A percentile compares a stretch with the other conserved stretches of the same genome.
Evolutionary conservation across 805 yeast genomes (phyloP).

Genomic region (Ogataea nonfermentans): DNA sequence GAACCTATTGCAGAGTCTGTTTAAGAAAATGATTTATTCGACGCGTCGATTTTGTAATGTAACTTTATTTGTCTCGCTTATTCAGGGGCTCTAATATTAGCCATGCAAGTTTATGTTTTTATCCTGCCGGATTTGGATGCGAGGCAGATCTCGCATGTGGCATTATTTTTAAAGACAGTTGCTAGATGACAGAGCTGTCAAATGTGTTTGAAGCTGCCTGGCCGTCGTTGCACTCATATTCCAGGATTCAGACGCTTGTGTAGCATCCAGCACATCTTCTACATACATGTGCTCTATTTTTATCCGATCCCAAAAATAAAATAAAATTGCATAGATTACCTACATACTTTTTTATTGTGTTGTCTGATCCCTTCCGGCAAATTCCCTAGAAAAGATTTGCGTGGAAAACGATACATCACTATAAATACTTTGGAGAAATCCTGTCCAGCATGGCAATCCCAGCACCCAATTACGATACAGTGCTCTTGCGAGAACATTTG

Average conservation of each 20-base stretch:
- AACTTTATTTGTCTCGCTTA: neutral
- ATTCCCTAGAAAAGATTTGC: neutral
- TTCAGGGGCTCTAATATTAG: too few relatives aligned
- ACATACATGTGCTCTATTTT: too few relatives aligned
- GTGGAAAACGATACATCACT: neutral
- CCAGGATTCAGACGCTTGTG: too few relatives aligned
- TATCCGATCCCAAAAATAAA: too few relatives aligned
- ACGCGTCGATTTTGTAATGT: slow-evolving; percentile 7
- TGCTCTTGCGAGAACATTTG: slow-evolving; percentile 35
- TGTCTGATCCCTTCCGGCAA: neutral
- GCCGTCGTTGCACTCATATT: too few relatives aligned
- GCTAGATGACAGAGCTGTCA: too few relatives aligned
- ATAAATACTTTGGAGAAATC: neutral
- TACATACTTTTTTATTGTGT: neutral
- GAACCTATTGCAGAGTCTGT: neutral
- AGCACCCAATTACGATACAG: slow-evolving; percentile 32
- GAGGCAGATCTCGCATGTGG: too few relatives aligned
- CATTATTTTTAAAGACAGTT: too few relatives aligned
- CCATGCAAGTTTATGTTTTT: too few relatives aligned
- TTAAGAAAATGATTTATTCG: slow-evolving; percentile 6
- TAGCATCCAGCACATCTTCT: too few relatives aligned
- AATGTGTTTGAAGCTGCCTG: too few relatives aligned
- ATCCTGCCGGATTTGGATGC: too few relatives aligned
- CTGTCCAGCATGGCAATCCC: slow-evolving; percentile 31
- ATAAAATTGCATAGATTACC: neutral